phyloP scores from a whole-genome alignment of 371 early-diverging fungal species.

The Lichtheimia ornata region DNA sequence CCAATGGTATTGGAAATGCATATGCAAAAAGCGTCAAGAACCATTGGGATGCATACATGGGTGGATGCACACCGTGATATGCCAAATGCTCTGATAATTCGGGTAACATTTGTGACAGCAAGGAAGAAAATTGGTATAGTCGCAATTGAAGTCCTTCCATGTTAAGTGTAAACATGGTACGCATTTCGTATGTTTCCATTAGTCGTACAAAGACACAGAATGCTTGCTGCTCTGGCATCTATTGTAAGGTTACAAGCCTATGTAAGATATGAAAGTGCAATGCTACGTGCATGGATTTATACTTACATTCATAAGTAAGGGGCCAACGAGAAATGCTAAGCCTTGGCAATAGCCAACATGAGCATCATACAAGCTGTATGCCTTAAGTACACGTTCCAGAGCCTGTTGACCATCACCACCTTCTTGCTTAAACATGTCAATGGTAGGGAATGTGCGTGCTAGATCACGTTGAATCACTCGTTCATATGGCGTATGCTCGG shows the following conservation, averaged over 20 bases:
- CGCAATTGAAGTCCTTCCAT: slow-evolving; percentile 84
- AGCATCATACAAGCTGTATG: slow-evolving; percentile 89
- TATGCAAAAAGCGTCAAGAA: slow-evolving; percentile 86
- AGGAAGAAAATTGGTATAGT: slow-evolving; percentile 78
- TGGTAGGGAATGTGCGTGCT: slow-evolving; percentile 88
- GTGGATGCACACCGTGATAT: slow-evolving; percentile 69
- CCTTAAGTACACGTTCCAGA: slow-evolving; percentile 83
- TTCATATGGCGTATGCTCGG: slow-evolving; percentile 81
- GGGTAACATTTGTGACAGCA: slow-evolving; percentile 81
- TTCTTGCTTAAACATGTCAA: slow-evolving; percentile 83
- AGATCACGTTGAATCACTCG: slow-evolving; percentile 90
- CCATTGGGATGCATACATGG: slow-evolving; percentile 91
- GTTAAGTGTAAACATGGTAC: slow-evolving; percentile 70
- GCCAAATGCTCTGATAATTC: slow-evolving; percentile 72
- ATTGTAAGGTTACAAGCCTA: slow-evolving; percentile 7
- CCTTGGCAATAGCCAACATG: slow-evolving; percentile 98
- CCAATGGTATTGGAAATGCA: slow-evolving; percentile 76
- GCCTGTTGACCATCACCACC: slow-evolving; percentile 85
- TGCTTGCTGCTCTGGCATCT: slow-evolving; percentile 88
- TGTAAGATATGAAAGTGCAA: neutral
- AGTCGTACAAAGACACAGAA: slow-evolving; percentile 79
- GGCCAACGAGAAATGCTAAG: slow-evolving; percentile 89
- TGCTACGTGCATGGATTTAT: slow-evolving; percentile 4
- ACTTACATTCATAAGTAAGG: slow-evolving; percentile 85
- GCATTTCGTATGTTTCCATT: slow-evolving; percentile 85